phyloP scores from a whole-genome alignment of 1,284 basidiomycete species.

The Pisolithus thermaeus region DNA sequence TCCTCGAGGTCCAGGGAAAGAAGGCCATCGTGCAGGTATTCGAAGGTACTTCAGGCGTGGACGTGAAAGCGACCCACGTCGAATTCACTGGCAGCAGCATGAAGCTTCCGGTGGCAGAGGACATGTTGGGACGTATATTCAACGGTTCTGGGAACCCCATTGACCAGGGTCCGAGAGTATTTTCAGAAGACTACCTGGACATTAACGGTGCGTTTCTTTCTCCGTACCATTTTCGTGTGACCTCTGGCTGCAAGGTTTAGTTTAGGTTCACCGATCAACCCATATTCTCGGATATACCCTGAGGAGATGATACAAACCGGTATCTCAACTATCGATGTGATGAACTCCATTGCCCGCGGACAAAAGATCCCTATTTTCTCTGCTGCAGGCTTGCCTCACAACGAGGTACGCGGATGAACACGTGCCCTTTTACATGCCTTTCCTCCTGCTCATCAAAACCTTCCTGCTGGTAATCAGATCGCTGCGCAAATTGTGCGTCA shows the following conservation, averaged over 20 bases:
- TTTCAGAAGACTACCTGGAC: conserved; percentile 98
- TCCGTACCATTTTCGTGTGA: conserved; percentile 4
- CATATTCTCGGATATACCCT: conserved; percentile 98
- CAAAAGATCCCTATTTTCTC: conserved; percentile 99
- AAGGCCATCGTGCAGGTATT: conserved; percentile 99
- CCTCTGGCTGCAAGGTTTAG: conserved; percentile 17
- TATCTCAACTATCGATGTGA: conserved; percentile 97
- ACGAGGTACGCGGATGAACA: conserved; percentile 63
- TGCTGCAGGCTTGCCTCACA: conserved; percentile 97
- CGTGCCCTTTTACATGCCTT: conserved; percentile 13
- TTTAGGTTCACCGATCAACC: conserved; percentile 96
- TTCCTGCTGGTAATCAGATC: conserved; percentile 52
- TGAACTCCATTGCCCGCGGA: conserved; percentile 99
- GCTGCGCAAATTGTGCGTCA: conserved; percentile 99
- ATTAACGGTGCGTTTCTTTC: conserved; percentile 77
- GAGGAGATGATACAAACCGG: conserved; percentile 99
- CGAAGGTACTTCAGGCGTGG: conserved; percentile 96
- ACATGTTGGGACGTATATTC: conserved; percentile 99
- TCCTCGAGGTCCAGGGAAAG: conserved; percentile 97
- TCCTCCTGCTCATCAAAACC: conserved; percentile 11
- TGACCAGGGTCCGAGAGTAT: conserved; percentile 98
- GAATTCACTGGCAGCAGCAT: conserved; percentile 98
- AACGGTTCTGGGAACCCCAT: conserved; percentile 98
- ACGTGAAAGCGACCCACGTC: conserved; percentile 96
- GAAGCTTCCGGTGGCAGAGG: conserved; percentile 99